These are phyloP conservation scores for Lunularia cruciata DNA, from an alignment of 225 moss, liverwort and hornwort genomes.

Conservation along the genomic window DNA sequence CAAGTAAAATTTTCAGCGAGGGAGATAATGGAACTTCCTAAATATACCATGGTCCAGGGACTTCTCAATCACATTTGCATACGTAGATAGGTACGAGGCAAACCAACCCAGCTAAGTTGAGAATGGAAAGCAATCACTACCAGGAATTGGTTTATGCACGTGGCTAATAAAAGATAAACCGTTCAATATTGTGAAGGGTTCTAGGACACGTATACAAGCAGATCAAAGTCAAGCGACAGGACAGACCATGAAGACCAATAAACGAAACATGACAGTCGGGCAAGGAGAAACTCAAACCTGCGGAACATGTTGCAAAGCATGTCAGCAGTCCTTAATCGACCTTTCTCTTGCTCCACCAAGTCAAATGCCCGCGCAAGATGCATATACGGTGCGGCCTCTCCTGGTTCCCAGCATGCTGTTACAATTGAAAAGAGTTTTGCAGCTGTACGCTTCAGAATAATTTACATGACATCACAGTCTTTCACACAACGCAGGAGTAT, in stretches of 20 bases:
- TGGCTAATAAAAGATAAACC: no score
- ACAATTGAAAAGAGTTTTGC: slow-evolving; percentile 20
- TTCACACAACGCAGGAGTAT: neutral
- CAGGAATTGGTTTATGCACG: no score
- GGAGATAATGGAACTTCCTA: slow-evolving; percentile 18
- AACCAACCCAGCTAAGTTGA: no score
- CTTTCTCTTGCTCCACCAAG: slow-evolving; percentile 87
- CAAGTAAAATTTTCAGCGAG: slow-evolving; percentile 37
- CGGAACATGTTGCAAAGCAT: slow-evolving; percentile 99
- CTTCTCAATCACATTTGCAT: no score
- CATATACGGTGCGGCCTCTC: slow-evolving; percentile 73
- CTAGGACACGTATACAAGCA: no score
- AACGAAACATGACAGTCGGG: no score
- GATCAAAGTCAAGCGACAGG: no score
- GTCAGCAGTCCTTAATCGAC: slow-evolving; percentile 77
- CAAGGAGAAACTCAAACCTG: slow-evolving; percentile 67
- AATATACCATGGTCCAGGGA: no score
- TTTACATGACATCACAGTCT: neutral
- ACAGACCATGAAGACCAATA: no score
- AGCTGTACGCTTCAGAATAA: neutral
- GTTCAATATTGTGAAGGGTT: no score
- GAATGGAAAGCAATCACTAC: no score
- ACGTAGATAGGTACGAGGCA: no score
- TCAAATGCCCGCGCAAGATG: slow-evolving; percentile 93
- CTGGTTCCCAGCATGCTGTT: slow-evolving; percentile 80